A percentile compares a stretch with the other conserved stretches of the same genome.
phyloP scores from a whole-genome alignment of 2,329 filamentous ascomycete genomes.

The Ambrosiella xylebori region DNA sequence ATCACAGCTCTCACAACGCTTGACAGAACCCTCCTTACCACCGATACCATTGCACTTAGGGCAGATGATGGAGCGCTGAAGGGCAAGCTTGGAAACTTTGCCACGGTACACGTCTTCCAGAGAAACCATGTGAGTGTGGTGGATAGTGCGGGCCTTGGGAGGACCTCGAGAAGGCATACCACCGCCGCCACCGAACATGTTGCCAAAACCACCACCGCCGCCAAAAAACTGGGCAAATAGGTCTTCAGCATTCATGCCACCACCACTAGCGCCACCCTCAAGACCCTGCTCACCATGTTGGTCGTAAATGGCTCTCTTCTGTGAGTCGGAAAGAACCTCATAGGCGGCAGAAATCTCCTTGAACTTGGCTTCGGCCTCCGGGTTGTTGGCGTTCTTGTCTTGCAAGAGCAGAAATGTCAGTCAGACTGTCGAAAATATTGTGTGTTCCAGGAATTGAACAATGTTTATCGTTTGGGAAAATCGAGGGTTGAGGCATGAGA shows the following conservation, averaged over 20 bases:
- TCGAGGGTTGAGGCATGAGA: neutral
- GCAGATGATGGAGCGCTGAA: slow-evolving; percentile 96
- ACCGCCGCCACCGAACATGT: slow-evolving; percentile 59
- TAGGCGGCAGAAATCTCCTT: slow-evolving; percentile 94
- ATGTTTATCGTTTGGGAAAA: neutral
- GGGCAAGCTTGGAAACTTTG: slow-evolving; percentile 90
- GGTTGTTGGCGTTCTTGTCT: slow-evolving; percentile 97
- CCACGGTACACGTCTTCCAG: slow-evolving; percentile 96
- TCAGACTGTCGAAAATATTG: neutral
- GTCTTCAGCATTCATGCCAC: slow-evolving; percentile 88
- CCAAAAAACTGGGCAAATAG: slow-evolving; percentile 96
- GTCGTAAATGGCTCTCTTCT: slow-evolving; percentile 87
- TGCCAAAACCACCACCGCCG: slow-evolving; percentile 40
- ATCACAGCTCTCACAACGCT: slow-evolving; percentile 78
- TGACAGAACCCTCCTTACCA: slow-evolving; percentile 95
- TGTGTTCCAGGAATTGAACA: neutral
- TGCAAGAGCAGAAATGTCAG: slow-evolving; percentile 13
- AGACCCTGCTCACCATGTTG: slow-evolving; percentile 96
- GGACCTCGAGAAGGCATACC: slow-evolving; percentile 69
- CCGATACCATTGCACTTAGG: slow-evolving; percentile 83
- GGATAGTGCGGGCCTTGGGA: slow-evolving; percentile 79
- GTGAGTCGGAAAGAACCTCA: slow-evolving; percentile 78
- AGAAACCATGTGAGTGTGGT: slow-evolving; percentile 95
- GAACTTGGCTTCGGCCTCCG: slow-evolving; percentile 90
- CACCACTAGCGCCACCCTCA: slow-evolving; percentile 48